Percentiles rank a stretch among this genome's conserved stretches.
Evolutionary conservation across 441 rosid genomes (phyloP).

Genomic region (Erodium texanum): DNA sequence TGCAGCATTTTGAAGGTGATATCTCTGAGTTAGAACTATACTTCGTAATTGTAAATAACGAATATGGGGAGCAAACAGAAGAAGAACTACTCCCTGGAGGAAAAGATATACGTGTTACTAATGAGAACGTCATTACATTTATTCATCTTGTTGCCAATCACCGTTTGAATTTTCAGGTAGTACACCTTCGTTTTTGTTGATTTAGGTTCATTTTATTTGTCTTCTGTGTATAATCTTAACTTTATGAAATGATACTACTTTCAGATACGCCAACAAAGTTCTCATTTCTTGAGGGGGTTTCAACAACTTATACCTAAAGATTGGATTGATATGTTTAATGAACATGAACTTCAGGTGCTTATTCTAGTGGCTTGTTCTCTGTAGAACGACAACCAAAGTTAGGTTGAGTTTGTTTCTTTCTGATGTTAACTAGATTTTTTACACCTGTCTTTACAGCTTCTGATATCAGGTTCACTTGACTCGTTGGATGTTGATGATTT

Average conservation of each 20-base stretch:
- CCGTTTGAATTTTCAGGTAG: constrained; percentile 87
- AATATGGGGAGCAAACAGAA: constrained; percentile 93
- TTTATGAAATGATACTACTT: constrained; percentile 15
- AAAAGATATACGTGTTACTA: constrained; percentile 65
- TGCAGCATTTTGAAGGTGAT: constrained; percentile 80
- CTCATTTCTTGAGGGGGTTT: constrained; percentile 89
- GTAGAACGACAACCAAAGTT: not conserved
- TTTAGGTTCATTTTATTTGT: constrained; percentile 8
- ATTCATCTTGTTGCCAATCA: constrained; percentile 95
- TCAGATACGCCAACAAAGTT: constrained; percentile 95
- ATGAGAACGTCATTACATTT: constrained; percentile 82
- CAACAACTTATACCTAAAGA: constrained; percentile 90
- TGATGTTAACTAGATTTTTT: constrained; percentile 4
- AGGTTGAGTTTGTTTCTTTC: not conserved
- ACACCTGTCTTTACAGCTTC: constrained; percentile 47
- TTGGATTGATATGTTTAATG: constrained; percentile 96
- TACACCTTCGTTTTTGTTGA: constrained; percentile 4
- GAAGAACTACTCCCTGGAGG: constrained; percentile 92
- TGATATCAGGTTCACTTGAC: constrained; percentile 93
- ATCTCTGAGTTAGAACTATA: constrained; percentile 78
- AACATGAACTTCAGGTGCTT: constrained; percentile 92
- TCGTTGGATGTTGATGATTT: constrained; percentile 95
- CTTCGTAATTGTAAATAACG: constrained; percentile 88
- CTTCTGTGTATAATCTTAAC: constrained; percentile 10
- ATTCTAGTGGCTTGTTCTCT: not conserved